Base-by-base conservation (phyloP, 768 basidiomycete species). In the Asterophora parasitica region DNA sequence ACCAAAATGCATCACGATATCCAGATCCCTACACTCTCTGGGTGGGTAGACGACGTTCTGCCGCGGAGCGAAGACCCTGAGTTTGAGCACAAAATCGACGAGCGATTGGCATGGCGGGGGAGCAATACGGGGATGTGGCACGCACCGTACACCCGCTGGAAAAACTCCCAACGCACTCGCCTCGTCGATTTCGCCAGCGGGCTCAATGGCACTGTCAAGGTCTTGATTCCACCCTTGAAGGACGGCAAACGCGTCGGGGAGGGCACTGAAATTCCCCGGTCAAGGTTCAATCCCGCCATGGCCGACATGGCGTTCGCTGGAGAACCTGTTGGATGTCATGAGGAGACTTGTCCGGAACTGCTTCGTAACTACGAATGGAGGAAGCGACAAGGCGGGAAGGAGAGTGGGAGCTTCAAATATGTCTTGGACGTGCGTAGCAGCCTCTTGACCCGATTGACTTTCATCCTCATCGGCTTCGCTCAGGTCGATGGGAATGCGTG, bases 71-170 rank as follows among this genome's bases (percentile, higher is more conserved):
- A 79, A 54, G 77, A 83, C 58, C 71, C 78, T 12, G 68, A 67
- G 0, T 86, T 83, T 82, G 74, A 78, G 7, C 62, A 71, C 32
- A 86, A 81, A 62, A 36, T 61, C 1, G 71, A 80, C 56, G 73
- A 79, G 40, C 61, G 71, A 17, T 30, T 84, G 32, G 65, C 72
- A 20, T 86, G 84, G 84, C 68, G 84, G 27, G 84, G 84, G 4
- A 76, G 75, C 31, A 83, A 75, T 17, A 85, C 83, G 0, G 84
- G 84, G 8, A 79, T 74, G 17, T 61, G 53, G 45, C 67, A 71
- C 30, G 55, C 64, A n/a, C 49, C 59, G 1, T 13, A 48, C 0
- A 61, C 66, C 9, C 60, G 60, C 9, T 81, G 79, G 80, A 46
- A 54, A 53, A 49, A 60, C 12, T 54, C 66, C 9, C 80, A 81